These are phyloP conservation scores for Pseudonitzschia delicatissima DNA, from an alignment of 108 stramenopile species.

Conservation along the genomic window DNA sequence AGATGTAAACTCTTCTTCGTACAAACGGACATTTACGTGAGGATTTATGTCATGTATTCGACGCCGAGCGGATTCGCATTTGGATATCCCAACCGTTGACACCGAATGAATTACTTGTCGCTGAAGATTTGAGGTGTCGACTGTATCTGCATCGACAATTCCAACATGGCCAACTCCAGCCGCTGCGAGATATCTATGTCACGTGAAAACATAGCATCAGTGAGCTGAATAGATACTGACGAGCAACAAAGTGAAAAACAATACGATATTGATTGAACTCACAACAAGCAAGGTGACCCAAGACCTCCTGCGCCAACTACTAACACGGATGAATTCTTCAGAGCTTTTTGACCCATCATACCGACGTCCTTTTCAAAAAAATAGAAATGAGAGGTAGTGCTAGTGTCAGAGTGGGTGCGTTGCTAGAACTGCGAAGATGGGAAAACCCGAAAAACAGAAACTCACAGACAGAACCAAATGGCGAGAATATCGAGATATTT, in stretches of 20 bases:
- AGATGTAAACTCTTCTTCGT: conserved; percentile 80
- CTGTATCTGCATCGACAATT: conserved; percentile 91
- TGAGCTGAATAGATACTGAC: background rate
- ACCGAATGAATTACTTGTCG: conserved; percentile 93
- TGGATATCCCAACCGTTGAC: conserved; percentile 70
- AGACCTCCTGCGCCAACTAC: conserved; percentile 96
- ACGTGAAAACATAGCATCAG: background rate
- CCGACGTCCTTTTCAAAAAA: conserved; percentile 54
- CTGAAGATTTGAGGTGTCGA: conserved; percentile 94
- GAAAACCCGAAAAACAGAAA: background rate
- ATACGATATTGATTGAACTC: conserved; percentile 33
- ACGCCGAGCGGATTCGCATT: conserved; percentile 75
- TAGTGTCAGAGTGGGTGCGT: background rate
- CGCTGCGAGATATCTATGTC: conserved; percentile 63
- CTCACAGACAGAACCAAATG: conserved; percentile 75
- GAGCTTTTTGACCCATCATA: conserved; percentile 62
- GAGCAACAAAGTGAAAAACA: background rate
- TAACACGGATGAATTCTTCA: conserved; percentile 79
- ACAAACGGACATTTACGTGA: conserved; percentile 59
- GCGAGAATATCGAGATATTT: conserved; percentile 88
- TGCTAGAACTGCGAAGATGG: background rate
- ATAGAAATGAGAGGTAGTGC: background rate
- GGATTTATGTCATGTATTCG: conserved; percentile 85
- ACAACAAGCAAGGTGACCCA: conserved; percentile 86
- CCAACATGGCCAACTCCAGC: conserved; percentile 90